Evolutionary conservation across 2,329 filamentous ascomycete species (phyloP), one percentile per base, ranked within the genome.

Genomic region (Fusarium graminum): DNA sequence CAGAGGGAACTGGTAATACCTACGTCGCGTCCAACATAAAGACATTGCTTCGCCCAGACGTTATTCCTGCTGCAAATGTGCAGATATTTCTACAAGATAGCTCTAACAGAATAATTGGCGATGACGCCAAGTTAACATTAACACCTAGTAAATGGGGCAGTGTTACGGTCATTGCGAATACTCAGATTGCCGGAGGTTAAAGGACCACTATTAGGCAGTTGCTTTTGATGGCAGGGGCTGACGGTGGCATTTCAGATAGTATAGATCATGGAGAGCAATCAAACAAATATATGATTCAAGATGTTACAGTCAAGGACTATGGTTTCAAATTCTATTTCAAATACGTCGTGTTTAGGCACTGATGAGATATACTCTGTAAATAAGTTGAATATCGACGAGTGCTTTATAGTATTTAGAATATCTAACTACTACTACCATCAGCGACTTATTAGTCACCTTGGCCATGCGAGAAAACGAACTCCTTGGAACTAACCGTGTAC

Each of bases 61-160:
- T n/a, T 38, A 5, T 19, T 7, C 40, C 26, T 12, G 8, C 12
- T 12, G 47, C 22, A 14, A 19, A 54, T 16, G 17, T 39, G n/a
- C 49, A 58, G 13, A 19, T 58, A 17, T 54, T 58, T 30, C 32
- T 54, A 10, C 32, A 28, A 32, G 28, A 26, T 13, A 34, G 16
- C 3, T 26, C 39, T 16, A 29, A 30, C 8, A 16, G 39, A 11
- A 12, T 12, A 12, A 6, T 29, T 3, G 17, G 32, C 25, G 13
- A 40, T 13, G 19, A 22, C 12, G 25, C 50, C 19, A 52, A 32
- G 30, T 12, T 46, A 7, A 30, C 28, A 39, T 19, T 34, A 14
- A 17, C n/a, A 7, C 17, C 32, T n/a, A 16, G 13, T 6, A 46
- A 36, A 43, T 22, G 29, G 25, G 8, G 17, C 13, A 32, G 17